These are phyloP conservation scores for Cinnamomum micranthum DNA, from an alignment of 164 flowering plant genomes.

Conservation along the genomic window DNA sequence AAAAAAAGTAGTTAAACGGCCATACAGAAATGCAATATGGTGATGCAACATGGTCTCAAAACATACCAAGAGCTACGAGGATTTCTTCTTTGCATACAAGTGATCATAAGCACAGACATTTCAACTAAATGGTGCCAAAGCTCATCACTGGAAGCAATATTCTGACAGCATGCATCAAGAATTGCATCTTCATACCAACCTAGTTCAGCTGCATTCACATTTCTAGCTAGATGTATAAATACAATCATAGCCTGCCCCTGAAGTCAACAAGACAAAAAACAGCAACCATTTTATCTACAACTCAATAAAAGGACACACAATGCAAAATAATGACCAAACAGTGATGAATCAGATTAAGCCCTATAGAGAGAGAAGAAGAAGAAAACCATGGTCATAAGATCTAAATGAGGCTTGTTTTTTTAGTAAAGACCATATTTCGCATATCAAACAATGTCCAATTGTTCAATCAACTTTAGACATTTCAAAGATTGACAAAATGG, in stretches of 20 bases:
- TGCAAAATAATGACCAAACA: no score
- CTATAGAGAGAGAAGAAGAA: no score
- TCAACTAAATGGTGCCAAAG: constrained; percentile 79
- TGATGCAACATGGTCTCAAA: neutral
- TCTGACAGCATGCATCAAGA: constrained; percentile 84
- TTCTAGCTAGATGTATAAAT: constrained; percentile 66
- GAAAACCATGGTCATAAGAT: no score
- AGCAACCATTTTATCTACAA: neutral
- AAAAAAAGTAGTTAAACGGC: neutral
- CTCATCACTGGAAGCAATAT: constrained; percentile 73
- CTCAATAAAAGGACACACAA: neutral
- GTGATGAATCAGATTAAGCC: no score
- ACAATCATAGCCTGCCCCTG: constrained; percentile 88
- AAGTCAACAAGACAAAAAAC: constrained; percentile 12
- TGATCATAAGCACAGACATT: constrained; percentile 75
- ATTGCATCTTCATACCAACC: constrained; percentile 72
- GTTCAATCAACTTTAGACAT: no score
- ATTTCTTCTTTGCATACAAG: constrained; percentile 47
- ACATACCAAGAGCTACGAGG: constrained; percentile 87
- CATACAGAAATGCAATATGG: neutral
- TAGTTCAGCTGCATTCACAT: constrained; percentile 58
- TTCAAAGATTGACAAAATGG: no score
- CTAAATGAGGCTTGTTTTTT: no score
- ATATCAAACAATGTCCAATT: no score
- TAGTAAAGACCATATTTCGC: no score